Conservation (phyloP, 23 red algal species). For the Gracilaria gracilis region DNA sequence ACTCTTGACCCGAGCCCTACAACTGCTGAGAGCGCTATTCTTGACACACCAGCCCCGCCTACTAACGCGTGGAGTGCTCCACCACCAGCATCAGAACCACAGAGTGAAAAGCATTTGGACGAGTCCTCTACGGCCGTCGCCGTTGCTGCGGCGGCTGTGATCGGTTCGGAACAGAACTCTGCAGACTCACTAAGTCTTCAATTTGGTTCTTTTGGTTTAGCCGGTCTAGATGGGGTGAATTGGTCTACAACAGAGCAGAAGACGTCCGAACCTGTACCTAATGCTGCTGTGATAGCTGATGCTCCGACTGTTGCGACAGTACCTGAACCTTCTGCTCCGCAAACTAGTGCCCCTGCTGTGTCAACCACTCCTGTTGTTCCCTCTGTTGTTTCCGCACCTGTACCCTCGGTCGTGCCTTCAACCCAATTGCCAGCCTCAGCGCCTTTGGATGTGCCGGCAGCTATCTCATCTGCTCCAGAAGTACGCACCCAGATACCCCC, state of each 20-base stretch:
- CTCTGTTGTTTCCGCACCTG: conserved; percentile 15
- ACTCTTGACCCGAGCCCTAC: neutral
- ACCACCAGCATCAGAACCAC: neutral
- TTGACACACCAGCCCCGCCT: conserved; percentile 19
- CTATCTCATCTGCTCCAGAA: conserved; percentile 31
- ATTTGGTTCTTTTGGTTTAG: conserved; percentile 74
- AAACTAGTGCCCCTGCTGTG: neutral
- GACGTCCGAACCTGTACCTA: conserved; percentile 8
- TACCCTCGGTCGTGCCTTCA: conserved; percentile 7
- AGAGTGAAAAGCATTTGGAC: conserved; percentile 45
- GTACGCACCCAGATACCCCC: neutral
- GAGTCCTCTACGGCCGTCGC: conserved; percentile 55
- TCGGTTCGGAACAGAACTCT: conserved; percentile 45
- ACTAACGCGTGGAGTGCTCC: conserved; percentile 26
- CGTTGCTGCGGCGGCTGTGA: conserved; percentile 57
- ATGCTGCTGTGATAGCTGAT: neutral
- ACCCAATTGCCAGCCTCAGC: conserved; percentile 2
- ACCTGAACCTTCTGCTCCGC: conserved; percentile 17
- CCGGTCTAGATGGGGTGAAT: conserved; percentile 57
- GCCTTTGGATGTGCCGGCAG: conserved; percentile 28
- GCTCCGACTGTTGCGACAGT: neutral
- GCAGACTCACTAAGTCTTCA: conserved; percentile 65
- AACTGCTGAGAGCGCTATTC: neutral
- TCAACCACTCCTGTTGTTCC: conserved; percentile 14
- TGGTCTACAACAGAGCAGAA: conserved; percentile 66